These are phyloP conservation scores for Candida fluviatilis DNA, from an alignment of 805 yeast species.

Conservation along the genomic window DNA sequence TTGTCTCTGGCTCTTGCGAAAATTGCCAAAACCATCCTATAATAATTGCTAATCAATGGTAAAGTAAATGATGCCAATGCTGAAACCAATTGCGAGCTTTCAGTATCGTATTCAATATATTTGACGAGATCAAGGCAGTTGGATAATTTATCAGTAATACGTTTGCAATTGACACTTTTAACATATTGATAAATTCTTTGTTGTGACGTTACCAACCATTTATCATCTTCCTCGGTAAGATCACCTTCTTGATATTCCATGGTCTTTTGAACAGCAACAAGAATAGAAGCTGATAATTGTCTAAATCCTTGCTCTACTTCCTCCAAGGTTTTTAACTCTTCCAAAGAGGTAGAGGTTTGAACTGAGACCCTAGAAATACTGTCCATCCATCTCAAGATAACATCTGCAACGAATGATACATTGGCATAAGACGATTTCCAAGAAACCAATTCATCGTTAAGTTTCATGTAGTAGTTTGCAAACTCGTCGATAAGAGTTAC, in stretches of 20 bases:
- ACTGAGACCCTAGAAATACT: slow-evolving; percentile 14
- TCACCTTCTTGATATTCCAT: slow-evolving; percentile 31
- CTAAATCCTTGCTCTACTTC: slow-evolving; percentile 47
- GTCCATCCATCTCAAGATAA: slow-evolving; percentile 45
- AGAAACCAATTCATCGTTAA: slow-evolving; percentile 20
- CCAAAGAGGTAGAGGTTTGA: slow-evolving; percentile 21
- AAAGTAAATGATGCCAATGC: slow-evolving; percentile 52
- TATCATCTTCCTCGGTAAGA: slow-evolving; percentile 46
- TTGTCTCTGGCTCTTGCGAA: slow-evolving; percentile 41
- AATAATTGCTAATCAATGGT: slow-evolving; percentile 64
- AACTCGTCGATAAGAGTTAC: slow-evolving; percentile 18
- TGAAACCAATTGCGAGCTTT: slow-evolving; percentile 34
- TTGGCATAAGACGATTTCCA: slow-evolving; percentile 32
- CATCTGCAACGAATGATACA: slow-evolving; percentile 45
- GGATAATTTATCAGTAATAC: slow-evolving; percentile 32
- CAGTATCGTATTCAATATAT: slow-evolving; percentile 31
- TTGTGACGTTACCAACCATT: slow-evolving; percentile 61
- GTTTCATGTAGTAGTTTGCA: slow-evolving; percentile 14
- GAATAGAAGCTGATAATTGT: slow-evolving; percentile 51
- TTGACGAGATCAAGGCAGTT: slow-evolving; percentile 31
- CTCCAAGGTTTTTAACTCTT: slow-evolving; percentile 18
- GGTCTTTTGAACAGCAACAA: slow-evolving; percentile 65
- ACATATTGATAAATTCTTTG: slow-evolving; percentile 38
- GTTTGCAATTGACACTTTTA: slow-evolving; percentile 37
- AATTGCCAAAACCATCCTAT: slow-evolving; percentile 42